Percentiles rank a stretch among this genome's conserved stretches.
phyloP scores from a whole-genome alignment of 2,329 filamentous ascomycete genomes.

The Fusarium bulbicola region DNA sequence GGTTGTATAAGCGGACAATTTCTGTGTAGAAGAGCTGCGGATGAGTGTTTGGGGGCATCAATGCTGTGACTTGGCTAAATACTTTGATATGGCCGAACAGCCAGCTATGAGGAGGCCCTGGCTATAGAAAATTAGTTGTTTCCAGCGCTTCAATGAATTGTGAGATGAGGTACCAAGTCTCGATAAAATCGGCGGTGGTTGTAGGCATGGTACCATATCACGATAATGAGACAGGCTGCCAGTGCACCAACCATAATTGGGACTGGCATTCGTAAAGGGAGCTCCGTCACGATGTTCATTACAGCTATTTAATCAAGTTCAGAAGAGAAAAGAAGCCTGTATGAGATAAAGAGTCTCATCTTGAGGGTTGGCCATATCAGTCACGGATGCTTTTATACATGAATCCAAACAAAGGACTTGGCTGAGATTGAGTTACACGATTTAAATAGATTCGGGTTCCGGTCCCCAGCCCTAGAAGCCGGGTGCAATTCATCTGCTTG shows the following conservation, averaged over 20 bases:
- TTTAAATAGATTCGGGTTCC: not conserved
- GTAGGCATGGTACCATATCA: not conserved
- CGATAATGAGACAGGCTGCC: not conserved
- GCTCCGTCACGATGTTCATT: not conserved
- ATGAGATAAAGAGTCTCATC: not conserved
- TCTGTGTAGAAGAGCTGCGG: slow-evolving; percentile 20
- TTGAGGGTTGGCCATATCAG: not conserved
- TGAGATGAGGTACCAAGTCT: not conserved
- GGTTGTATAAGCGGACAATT: not conserved
- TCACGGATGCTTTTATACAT: not conserved
- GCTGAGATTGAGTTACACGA: not conserved
- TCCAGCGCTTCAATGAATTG: fast-evolving
- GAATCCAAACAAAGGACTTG: no score
- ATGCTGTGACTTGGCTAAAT: not conserved
- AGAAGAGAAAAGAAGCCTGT: fast-evolving
- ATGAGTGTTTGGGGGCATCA: slow-evolving; percentile 16
- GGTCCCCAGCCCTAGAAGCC: not conserved
- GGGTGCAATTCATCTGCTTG: fast-evolving
- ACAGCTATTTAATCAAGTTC: not conserved
- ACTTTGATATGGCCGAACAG: slow-evolving; percentile 15
- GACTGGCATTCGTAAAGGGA: not conserved
- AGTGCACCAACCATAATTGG: not conserved
- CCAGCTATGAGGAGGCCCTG: slow-evolving; percentile 24
- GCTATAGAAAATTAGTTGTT: not conserved
- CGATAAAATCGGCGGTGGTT: slow-evolving; percentile 14